Base-by-base conservation (phyloP, 805 yeast species). In the Nakazawaea holstii region DNA sequence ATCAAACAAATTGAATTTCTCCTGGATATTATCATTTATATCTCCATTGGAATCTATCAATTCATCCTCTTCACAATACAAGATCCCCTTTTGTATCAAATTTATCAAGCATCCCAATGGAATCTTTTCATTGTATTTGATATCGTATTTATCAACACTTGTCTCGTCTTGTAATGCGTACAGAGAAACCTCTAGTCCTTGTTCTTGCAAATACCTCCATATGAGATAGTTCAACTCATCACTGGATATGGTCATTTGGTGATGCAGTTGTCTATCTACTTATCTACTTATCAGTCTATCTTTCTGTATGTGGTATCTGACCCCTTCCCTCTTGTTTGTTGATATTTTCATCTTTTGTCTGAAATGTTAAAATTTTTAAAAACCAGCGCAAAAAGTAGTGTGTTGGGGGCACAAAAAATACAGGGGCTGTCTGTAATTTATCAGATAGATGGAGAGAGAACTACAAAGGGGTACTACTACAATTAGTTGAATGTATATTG, bases 201-300 rank as follows among this genome's bases (percentile, higher is more conserved):
- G 71, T 62, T 94, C 98, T 59, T 89, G 96, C 35, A 90, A 73
- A 59, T 92, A 94, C 52, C 97, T 69, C 96, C 97, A 94, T 46
- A 92, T 79, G 55, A 94, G 74, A 61, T 92, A 92, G 69, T 92
- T 94, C 46, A 92, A 76, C 65, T 90, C 95, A 49, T 77, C 80
- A 48, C 94, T 84, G 5, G 94, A 78, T 42, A 92, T 68, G 26
- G 95, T 84, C 96, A 89, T 88, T n/a, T 20, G 24, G 5, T 20
- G 24, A 5, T 20, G 24, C 5, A 20, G 24, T 5, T 20, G 24
- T 20, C 24, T 20, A 20, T 5, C 24, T 20, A 5, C 5, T 5
- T 20, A 5, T 20, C 24, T 20, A 5, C 5, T 5, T 20, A 5
- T 20, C 24, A 3, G 24, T 20, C 24, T 20, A 20, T 20, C 24